Conservation (phyloP, 2,329 filamentous ascomycete genomes). For the Lachnellula subtilissima region DNA sequence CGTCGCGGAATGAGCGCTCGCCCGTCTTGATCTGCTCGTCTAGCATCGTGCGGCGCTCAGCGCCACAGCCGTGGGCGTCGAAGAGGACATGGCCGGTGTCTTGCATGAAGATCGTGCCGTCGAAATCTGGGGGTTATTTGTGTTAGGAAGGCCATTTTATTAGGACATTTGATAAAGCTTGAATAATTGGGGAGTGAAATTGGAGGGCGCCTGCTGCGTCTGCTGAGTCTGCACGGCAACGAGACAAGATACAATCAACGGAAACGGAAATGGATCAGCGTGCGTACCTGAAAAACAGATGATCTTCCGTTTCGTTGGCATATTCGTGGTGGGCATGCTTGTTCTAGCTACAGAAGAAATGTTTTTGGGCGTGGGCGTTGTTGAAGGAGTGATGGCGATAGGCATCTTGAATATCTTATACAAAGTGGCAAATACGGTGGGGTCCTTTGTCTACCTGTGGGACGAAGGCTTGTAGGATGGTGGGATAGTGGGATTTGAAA, state of each 20-base stretch:
- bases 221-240: background rate
- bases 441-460: background rate
- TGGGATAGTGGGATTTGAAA: too few relatives aligned
- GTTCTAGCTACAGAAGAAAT: conserved; percentile 23
- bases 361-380: conserved; percentile 30
- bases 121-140: conserved; percentile 49
- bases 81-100: conserved; percentile 66
- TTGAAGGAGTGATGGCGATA: conserved; percentile 33
- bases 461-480: background rate
- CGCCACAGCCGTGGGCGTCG: conserved; percentile 59
- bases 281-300: conserved; percentile 52
- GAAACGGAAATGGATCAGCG: background rate
- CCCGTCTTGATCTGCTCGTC: conserved; percentile 61
- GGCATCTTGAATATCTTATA: conserved; percentile 32
- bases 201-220: background rate
- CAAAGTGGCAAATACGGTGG: background rate
- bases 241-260: conserved; percentile 3
- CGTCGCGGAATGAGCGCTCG: conserved; percentile 62
- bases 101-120: conserved; percentile 69
- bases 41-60: conserved; percentile 48
- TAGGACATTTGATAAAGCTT: background rate
- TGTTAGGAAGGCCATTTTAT: background rate
- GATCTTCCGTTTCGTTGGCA: conserved; percentile 48
- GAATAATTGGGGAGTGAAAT: background rate
- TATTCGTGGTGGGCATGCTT: conserved; percentile 19